Percentiles rank a stretch among this genome's conserved stretches.
phyloP scores from a whole-genome alignment of 78 protist species.

The Dictyostelium citrinum region DNA sequence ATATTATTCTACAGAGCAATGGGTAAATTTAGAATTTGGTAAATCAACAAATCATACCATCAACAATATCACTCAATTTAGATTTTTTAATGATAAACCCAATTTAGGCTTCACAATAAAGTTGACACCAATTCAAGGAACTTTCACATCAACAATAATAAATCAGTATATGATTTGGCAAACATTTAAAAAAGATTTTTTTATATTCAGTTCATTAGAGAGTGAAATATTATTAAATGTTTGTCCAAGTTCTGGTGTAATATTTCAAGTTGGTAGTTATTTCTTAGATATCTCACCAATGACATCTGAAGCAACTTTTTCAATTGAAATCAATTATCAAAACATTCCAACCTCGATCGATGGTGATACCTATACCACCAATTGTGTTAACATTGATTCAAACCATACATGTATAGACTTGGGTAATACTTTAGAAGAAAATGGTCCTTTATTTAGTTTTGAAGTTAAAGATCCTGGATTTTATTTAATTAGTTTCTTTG shows the following conservation, averaged over 20 bases:
- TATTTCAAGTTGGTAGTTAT: background rate
- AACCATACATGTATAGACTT: background rate
- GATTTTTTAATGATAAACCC: background rate
- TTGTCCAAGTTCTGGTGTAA: background rate
- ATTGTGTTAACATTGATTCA: background rate
- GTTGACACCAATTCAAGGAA: background rate
- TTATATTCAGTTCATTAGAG: background rate
- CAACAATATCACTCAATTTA: background rate
- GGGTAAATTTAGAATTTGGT: background rate
- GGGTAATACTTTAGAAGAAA: background rate
- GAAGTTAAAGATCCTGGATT: background rate
- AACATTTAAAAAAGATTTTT: background rate
- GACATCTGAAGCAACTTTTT: background rate
- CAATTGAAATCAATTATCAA: background rate
- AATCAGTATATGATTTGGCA: background rate
- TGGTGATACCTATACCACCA: background rate
- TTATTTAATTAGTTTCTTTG: background rate
- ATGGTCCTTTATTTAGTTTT: background rate
- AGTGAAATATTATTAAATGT: background rate
- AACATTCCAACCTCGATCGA: background rate
- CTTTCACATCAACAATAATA: background rate
- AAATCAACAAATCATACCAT: background rate
- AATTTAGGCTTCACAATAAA: background rate
- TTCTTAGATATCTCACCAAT: background rate
- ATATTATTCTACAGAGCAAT: background rate